Evolutionary conservation across 176 grass and related monocot genomes (phyloP).

Genomic region (Lolium rigidum): DNA sequence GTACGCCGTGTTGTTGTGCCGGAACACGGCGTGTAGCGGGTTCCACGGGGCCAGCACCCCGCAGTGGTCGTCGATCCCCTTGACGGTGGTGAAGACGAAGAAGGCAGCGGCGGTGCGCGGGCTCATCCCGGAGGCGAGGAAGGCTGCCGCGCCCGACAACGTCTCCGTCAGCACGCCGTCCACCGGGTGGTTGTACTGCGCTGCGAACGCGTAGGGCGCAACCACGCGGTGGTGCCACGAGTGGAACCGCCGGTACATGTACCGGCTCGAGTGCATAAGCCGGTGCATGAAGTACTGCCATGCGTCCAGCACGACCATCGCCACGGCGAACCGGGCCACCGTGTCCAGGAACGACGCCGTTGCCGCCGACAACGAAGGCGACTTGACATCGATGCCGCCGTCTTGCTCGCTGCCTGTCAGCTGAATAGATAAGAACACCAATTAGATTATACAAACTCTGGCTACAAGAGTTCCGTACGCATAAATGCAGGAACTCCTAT

Average conservation of each 20-base stretch:
- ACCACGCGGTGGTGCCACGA: slow-evolving; percentile 75
- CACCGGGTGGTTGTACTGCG: slow-evolving; percentile 71
- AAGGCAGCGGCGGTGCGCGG: slow-evolving; percentile 23
- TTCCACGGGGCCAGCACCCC: slow-evolving; percentile 61
- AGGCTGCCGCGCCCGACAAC: slow-evolving; percentile 50
- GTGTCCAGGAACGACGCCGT: background rate
- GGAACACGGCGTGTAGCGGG: slow-evolving; percentile 53
- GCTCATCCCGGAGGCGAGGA: slow-evolving; percentile 50
- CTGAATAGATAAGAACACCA: background rate
- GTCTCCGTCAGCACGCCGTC: slow-evolving; percentile 69
- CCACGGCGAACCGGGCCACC: slow-evolving; percentile 48
- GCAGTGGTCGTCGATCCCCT: slow-evolving; percentile 76
- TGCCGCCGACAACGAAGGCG: background rate
- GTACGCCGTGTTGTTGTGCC: slow-evolving; percentile 65
- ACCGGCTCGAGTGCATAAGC: slow-evolving; percentile 57
- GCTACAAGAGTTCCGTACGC: background rate
- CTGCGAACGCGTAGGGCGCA: slow-evolving; percentile 68
- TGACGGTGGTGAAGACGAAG: slow-evolving; percentile 64
- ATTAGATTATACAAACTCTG: background rate
- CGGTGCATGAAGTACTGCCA: slow-evolving; percentile 75
- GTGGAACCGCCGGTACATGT: slow-evolving; percentile 62
- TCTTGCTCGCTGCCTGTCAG: background rate
- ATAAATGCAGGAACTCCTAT: background rate
- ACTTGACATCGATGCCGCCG: background rate
- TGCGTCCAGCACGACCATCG: slow-evolving; percentile 63